phyloP scores from a whole-genome alignment of 345 rosid species.

The Cardamine occulta region DNA sequence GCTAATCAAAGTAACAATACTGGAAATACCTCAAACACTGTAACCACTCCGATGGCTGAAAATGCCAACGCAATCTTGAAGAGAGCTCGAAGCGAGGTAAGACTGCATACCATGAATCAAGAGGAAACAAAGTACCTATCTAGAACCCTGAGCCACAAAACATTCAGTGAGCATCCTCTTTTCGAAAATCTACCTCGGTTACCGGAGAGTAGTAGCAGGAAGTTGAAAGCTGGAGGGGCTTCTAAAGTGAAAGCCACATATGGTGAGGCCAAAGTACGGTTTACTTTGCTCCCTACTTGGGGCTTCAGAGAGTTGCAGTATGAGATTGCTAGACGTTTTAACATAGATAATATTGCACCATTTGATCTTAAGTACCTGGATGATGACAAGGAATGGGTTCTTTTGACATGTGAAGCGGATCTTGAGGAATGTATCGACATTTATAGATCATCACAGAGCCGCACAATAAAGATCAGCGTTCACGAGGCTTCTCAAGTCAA shows the following conservation, averaged over 20 bases:
- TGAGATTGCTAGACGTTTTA: slow-evolving; percentile 64
- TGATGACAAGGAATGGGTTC: slow-evolving; percentile 78
- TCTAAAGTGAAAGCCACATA: slow-evolving; percentile 68
- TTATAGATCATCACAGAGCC: slow-evolving; percentile 53
- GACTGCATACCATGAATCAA: slow-evolving; percentile 51
- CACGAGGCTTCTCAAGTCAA: slow-evolving; percentile 51
- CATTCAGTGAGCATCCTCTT: slow-evolving; percentile 50
- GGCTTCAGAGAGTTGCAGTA: slow-evolving; percentile 56
- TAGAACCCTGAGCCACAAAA: slow-evolving; percentile 71
- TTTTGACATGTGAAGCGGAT: slow-evolving; percentile 74
- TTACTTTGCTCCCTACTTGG: slow-evolving; percentile 60
- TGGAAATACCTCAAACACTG: slow-evolving; percentile 36
- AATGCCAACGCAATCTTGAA: slow-evolving; percentile 51
- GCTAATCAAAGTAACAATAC: slow-evolving; percentile 51
- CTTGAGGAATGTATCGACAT: slow-evolving; percentile 89
- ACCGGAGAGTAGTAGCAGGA: slow-evolving; percentile 40
- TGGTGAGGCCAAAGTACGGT: slow-evolving; percentile 68
- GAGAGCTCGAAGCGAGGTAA: slow-evolving; percentile 68
- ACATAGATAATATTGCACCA: slow-evolving; percentile 45
- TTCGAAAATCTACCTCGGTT: slow-evolving; percentile 46
- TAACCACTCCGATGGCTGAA: slow-evolving; percentile 44
- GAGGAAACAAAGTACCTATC: slow-evolving; percentile 59
- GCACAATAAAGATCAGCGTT: slow-evolving; percentile 65
- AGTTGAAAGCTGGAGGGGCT: slow-evolving; percentile 31
- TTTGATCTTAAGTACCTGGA: slow-evolving; percentile 70